Base-by-base conservation (phyloP, 2,329 filamentous ascomycete genomes). In the Xylariaceae sp. region DNA sequence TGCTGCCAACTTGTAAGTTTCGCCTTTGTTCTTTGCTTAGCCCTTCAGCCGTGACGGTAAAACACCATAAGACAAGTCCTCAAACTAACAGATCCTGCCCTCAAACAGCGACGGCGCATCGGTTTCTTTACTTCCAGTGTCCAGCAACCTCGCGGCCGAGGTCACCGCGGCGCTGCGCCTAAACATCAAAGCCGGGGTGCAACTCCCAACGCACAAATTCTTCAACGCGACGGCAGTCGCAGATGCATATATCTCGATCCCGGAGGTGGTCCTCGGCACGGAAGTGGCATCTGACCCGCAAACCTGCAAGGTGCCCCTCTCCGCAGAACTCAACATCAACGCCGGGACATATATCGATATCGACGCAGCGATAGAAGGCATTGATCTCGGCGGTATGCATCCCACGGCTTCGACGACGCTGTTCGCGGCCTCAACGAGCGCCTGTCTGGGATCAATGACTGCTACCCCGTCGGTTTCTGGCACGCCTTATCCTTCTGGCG, bases 261-360 rank as follows among this genome's bases (percentile, higher is more conserved):
- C 69, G 0, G 64, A 71, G 51, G 57, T 71, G 2, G 62, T 60
- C 35, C 56, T 54, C 53, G 66, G 39, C 4, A 60, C 53, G 17
- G 39, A 1, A 18, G 64, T 44, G 51, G 63, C 59, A 8, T 57
- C 51, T 50, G 62, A 57, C 17, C 57, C 45, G 23, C 37, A 30
- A 51, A 51, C 56, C 15, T 69, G 65, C 60, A 54, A 35, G 4
- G 18, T 69, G 13, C 63, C 65, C 9, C 65, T 63, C 3, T 60
- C 60, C 1, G 68, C 68, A 11, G 67, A 68, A 45, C 57, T 71
- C 17, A 66, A 71, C 66, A 68, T 71, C 63, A 71, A 71, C 61
- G 68, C 68, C n/a, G 68, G 68, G 49, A 65, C 63, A 1, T 70
- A 65, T 57, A 64, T 69, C 30, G 68, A 71, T 56, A 55, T 71